phyloP scores from a whole-genome alignment of 169 alveolate genomes.

The Eimeria sp. region DNA sequence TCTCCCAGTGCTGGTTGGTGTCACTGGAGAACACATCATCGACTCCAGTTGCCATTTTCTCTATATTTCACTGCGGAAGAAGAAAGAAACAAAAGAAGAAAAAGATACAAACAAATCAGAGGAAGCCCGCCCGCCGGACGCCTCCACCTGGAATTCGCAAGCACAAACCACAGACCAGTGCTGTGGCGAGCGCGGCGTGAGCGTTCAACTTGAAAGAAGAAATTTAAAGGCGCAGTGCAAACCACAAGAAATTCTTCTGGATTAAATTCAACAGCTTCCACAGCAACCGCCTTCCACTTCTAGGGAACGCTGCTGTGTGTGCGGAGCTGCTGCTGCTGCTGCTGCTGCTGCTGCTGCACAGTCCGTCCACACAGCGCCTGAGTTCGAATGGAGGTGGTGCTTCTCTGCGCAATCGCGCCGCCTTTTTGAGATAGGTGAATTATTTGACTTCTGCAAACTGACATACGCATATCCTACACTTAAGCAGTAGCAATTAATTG shows the following conservation, averaged over 20 bases:
- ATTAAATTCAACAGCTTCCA: neutral
- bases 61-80: neutral
- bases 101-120: neutral
- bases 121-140: neutral
- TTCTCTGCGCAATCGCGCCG: neutral
- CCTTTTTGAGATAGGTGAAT: neutral
- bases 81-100: neutral
- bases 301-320: slow-evolving; percentile 4
- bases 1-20: slow-evolving; percentile 86
- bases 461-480: neutral
- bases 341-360: slow-evolving; percentile 25
- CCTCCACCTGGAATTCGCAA: neutral
- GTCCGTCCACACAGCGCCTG: slow-evolving; percentile 4
- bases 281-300: slow-evolving; percentile 6
- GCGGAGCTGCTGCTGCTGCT: slow-evolving; percentile 22
- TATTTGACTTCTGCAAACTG: neutral
- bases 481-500: neutral
- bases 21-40: slow-evolving; percentile 63
- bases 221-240: neutral
- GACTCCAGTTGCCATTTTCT: slow-evolving; percentile 61
- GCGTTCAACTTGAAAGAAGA: neutral
- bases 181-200: neutral
- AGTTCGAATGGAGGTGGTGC: neutral
- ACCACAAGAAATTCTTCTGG: neutral
- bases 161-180: neutral